Evolutionary conservation across 495 filamentous ascomycete genomes (phyloP).

Genomic region (Talaromyces wortmannii): DNA sequence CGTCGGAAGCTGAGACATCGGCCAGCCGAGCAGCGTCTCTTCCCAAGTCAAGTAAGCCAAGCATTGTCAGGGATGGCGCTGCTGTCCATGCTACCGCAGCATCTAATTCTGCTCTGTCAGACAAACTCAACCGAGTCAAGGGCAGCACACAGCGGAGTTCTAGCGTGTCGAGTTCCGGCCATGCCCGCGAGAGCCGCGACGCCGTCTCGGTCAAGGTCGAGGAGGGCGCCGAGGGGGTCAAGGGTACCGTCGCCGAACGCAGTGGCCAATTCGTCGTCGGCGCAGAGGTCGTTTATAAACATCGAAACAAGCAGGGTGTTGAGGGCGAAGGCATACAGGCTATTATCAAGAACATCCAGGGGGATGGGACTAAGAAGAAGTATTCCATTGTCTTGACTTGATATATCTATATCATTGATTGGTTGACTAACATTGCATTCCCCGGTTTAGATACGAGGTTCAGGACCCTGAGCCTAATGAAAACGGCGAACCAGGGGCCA

Average conservation of each 20-base stretch:
- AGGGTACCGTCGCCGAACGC: slow-evolving; percentile 42
- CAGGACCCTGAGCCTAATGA: slow-evolving; percentile 89
- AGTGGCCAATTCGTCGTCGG: slow-evolving; percentile 54
- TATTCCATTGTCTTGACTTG: slow-evolving; percentile 17
- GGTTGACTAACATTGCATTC: not conserved
- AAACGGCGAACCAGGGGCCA: slow-evolving; percentile 59
- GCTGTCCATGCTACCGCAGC: slow-evolving; percentile 64
- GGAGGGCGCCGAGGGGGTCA: slow-evolving; percentile 44
- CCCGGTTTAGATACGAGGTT: slow-evolving; percentile 67
- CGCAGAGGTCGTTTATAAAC: slow-evolving; percentile 82
- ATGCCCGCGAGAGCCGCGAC: slow-evolving; percentile 31
- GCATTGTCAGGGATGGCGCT: slow-evolving; percentile 63
- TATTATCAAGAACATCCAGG: slow-evolving; percentile 74
- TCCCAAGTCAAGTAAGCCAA: slow-evolving; percentile 53
- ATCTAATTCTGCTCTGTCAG: slow-evolving; percentile 38
- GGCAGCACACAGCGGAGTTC: slow-evolving; percentile 45
- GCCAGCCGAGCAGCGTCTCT: slow-evolving; percentile 34
- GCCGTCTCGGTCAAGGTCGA: slow-evolving; percentile 44
- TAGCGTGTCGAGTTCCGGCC: slow-evolving; percentile 42
- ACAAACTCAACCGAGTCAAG: slow-evolving; percentile 39
- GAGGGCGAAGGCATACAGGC: slow-evolving; percentile 77
- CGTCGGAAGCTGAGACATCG: slow-evolving; percentile 53
- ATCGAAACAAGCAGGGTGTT: slow-evolving; percentile 60
- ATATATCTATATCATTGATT: not conserved
- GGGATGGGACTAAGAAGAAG: slow-evolving; percentile 78